Evolutionary conservation across 2,329 filamentous ascomycete genomes (phyloP).

Genomic region (Diaporthe vexans): DNA sequence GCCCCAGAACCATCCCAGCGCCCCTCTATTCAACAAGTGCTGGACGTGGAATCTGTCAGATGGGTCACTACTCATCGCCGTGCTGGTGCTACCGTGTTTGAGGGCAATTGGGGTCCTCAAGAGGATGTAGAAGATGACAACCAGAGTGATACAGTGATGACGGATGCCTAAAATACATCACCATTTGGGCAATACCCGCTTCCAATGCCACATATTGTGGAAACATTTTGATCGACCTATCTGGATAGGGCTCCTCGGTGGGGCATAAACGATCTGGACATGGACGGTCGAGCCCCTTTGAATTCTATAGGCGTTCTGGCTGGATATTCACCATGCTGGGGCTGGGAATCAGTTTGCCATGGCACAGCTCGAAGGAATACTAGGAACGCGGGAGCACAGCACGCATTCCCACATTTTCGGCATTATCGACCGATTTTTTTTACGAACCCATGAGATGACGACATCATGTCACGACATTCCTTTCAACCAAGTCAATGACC

Average conservation of each 20-base stretch:
- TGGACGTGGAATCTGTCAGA: slow-evolving; percentile 79
- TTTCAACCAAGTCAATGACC: slow-evolving; percentile 33
- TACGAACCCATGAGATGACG: slow-evolving; percentile 39
- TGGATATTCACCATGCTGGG: slow-evolving; percentile 43
- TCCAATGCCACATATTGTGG: slow-evolving; percentile 36
- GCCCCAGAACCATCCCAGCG: slow-evolving; percentile 79
- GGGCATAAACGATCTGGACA: slow-evolving; percentile 43
- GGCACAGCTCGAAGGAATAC: slow-evolving; percentile 27
- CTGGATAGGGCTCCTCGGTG: slow-evolving; percentile 50
- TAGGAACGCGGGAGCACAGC: slow-evolving; percentile 32
- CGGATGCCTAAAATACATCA: slow-evolving; percentile 60
- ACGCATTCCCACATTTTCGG: slow-evolving; percentile 35
- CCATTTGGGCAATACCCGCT: slow-evolving; percentile 45
- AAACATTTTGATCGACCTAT: slow-evolving; percentile 48
- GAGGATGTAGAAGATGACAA: slow-evolving; percentile 56
- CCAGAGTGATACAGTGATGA: slow-evolving; percentile 70
- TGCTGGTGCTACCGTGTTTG: slow-evolving; percentile 93
- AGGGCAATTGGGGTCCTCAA: slow-evolving; percentile 95
- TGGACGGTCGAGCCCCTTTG: slow-evolving; percentile 42
- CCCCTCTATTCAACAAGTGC: slow-evolving; percentile 80
- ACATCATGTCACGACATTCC: slow-evolving; percentile 40
- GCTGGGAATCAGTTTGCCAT: slow-evolving; percentile 26
- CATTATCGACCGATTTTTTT: slow-evolving; percentile 36
- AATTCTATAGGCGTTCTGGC: slow-evolving; percentile 45
- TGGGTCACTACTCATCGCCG: slow-evolving; percentile 85